Evolutionary conservation across 106 monocot species (phyloP), one percentile per base, ranked within the genome.

Genomic region (Ottelia alismoides): DNA sequence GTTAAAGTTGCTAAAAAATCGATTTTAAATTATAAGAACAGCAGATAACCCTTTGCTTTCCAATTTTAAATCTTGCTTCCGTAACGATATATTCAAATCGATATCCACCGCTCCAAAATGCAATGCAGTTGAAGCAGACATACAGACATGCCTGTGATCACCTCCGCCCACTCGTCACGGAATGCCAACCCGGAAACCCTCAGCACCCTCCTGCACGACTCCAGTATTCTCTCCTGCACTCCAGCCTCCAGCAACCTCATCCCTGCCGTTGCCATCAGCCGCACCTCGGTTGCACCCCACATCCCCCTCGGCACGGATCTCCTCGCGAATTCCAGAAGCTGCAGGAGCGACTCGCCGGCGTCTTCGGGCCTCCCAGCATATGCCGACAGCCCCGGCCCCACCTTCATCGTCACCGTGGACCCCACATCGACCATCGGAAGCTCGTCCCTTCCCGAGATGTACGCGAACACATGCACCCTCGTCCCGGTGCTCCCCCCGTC

Each of bases 261-360:
- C 23, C 96, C 96, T 0, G 88, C 96, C 19, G 96, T 96, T 12
- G 88, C 88, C 96, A 96, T 89, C 1, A 96, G 52, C 66, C 96
- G 63, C 6, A 96, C 56, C 43, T 88, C 79, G 28, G 85, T 82
- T 17, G 51, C 65, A 19, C 30, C 70, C 77, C 80, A 69, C 51
- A 14, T 31, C 31, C 62, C 35, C 56, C 46, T 58, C 30, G 66
- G 60, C 48, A 87, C 72, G 30, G 54, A 78, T 60, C 32, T 44
- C 76, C 59, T 85, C 26, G 55, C 96, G 49, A 96, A 96, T 26
- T 78, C 76, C 31, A 96, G 27, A 59, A 96, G 62, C 35, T 72
- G 72, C 68, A 1, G 45, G 60, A 96, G 27, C 46, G 81, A 78
- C 12, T 82, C 81, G 50, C 74, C 96, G 1, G 88, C 88, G 27